phyloP scores from a whole-genome alignment of 441 rosid species.

The Pelargonium fulgidum region DNA sequence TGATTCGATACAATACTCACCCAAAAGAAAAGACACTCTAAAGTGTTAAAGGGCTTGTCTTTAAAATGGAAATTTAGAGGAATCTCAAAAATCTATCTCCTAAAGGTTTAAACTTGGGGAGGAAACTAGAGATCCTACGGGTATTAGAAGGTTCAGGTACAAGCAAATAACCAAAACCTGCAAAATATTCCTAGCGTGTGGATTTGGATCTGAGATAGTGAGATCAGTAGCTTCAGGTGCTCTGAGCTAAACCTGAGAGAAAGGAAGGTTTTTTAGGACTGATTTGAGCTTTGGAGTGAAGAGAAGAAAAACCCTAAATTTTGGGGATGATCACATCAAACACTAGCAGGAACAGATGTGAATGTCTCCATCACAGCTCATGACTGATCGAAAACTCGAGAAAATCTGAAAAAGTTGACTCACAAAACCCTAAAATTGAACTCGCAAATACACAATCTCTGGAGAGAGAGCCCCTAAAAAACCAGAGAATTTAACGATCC shows the following conservation, averaged over 20 bases:
- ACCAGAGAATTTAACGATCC: not conserved
- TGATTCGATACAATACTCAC: not conserved
- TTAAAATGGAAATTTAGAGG: too few species aligned
- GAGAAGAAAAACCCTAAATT: not conserved
- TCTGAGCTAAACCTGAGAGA: too few species aligned
- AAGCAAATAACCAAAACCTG: not conserved
- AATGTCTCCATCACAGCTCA: not conserved
- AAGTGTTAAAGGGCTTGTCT: not conserved
- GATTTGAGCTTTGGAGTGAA: not conserved
- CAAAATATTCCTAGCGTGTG: slow-evolving; percentile 1
- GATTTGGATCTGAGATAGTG: not conserved
- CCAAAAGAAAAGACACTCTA: not conserved
- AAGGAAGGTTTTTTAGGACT: too few species aligned
- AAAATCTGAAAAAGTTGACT: too few species aligned
- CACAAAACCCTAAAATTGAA: slow-evolving; percentile 2
- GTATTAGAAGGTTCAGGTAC: not conserved
- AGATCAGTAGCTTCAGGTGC: not conserved
- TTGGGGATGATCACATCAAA: not conserved
- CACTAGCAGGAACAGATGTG: slow-evolving; percentile 2
- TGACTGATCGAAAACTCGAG: not conserved
- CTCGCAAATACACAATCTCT: not conserved
- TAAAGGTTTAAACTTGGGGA: not conserved
- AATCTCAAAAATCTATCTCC: not conserved
- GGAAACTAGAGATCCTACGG: not conserved
- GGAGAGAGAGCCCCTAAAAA: too few species aligned